These are phyloP conservation scores for Vitis rotundifolia DNA, from an alignment of 164 flowering plant genomes.

Conservation along the genomic window DNA sequence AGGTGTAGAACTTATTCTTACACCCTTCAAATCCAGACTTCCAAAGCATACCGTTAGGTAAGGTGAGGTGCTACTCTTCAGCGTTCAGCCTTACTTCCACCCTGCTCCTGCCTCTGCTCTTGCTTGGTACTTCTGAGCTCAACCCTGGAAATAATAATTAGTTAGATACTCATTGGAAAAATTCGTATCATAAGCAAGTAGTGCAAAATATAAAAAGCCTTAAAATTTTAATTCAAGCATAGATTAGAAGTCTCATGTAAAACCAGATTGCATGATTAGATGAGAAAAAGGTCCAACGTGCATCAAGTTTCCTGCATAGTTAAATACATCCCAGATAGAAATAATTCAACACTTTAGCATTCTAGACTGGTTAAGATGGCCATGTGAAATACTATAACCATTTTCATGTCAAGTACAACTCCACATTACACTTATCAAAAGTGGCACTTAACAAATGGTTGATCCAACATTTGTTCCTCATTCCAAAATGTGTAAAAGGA, in stretches of 20 bases:
- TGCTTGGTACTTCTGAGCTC: neutral
- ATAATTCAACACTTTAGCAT: no score
- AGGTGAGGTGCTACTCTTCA: neutral
- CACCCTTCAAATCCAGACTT: neutral
- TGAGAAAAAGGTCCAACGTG: neutral
- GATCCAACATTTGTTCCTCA: no score
- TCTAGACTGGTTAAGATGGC: no score
- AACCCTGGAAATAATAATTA: neutral
- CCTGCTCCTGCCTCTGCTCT: neutral
- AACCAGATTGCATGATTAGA: neutral
- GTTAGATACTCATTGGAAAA: neutral
- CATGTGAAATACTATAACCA: no score
- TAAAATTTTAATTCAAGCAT: neutral
- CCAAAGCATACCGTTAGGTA: neutral
- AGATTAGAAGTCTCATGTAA: neutral
- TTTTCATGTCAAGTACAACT: no score
- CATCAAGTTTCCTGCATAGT: neutral
- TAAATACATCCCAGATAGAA: neutral
- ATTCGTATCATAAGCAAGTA: neutral
- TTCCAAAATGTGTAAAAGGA: no score
- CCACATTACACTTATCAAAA: no score
- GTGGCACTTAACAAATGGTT: no score
- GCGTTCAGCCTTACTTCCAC: neutral
- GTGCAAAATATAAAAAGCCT: neutral
- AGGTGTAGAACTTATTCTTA: no score